A percentile compares a stretch with the other conserved stretches of the same genome.
Conservation (phyloP, 148 eudicot species). For the Suaeda aralocaspica region DNA sequence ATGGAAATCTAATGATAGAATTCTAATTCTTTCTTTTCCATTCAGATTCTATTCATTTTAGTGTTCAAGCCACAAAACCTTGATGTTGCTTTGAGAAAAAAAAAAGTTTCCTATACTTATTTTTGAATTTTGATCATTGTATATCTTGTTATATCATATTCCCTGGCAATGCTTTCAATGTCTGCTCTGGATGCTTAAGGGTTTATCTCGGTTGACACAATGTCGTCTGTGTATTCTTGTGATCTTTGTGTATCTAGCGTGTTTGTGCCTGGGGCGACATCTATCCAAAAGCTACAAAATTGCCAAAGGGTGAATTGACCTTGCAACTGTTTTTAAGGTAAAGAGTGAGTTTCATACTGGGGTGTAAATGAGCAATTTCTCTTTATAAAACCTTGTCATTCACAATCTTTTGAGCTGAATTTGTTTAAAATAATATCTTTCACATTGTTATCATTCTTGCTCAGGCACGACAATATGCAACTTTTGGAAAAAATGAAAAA, state of each 20-base stretch:
- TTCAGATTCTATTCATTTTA: neutral
- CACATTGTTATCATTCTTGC: constrained; percentile 22
- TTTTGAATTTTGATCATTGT: neutral
- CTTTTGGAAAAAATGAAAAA: constrained; percentile 87
- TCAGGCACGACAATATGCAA: constrained; percentile 93
- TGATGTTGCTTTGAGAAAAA: neutral
- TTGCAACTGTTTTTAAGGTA: constrained; percentile 81
- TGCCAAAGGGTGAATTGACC: constrained; percentile 88
- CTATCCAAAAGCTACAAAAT: constrained; percentile 70
- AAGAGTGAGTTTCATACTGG: neutral
- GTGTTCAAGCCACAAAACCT: neutral
- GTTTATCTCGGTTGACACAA: neutral
- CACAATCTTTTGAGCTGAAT: neutral
- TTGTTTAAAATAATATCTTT: constrained; percentile 8
- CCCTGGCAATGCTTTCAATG: neutral
- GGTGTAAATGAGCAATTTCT: neutral
- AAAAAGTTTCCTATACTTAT: neutral
- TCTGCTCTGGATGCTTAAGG: neutral
- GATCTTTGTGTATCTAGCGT: constrained; percentile 45
- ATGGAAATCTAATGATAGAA: neutral
- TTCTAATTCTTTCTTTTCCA: neutral
- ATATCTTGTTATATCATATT: neutral
- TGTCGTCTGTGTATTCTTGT: constrained; percentile 5
- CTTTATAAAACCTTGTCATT: neutral
- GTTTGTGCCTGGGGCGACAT: constrained; percentile 85